These are phyloP conservation scores for Phytophthora multivora DNA, from an alignment of 352 stramenopile genomes.

Conservation along the genomic window DNA sequence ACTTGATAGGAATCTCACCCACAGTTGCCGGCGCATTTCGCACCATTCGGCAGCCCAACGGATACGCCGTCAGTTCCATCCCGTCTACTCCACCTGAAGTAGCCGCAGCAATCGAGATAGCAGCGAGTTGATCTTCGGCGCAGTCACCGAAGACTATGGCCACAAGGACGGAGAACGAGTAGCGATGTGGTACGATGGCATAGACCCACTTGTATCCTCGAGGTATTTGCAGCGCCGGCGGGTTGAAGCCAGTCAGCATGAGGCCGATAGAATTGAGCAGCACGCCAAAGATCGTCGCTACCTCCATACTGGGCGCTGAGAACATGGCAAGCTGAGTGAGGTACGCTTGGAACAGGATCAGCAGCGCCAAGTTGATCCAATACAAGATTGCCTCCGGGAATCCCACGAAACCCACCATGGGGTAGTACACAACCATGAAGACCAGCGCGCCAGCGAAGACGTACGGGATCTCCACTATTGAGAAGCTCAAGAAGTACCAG, in stretches of 20 bases:
- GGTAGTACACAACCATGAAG: slow-evolving; percentile 43
- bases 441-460: slow-evolving; percentile 29
- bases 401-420: slow-evolving; percentile 35
- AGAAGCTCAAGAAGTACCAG: slow-evolving; percentile 69
- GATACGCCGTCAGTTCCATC: neutral
- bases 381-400: slow-evolving; percentile 30
- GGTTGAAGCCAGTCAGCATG: slow-evolving; percentile 60
- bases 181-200: slow-evolving; percentile 41
- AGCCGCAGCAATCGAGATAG: too few relatives aligned
- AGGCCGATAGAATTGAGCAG: slow-evolving; percentile 57
- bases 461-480: slow-evolving; percentile 71
- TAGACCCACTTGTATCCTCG: slow-evolving; percentile 43
- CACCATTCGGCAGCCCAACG: neutral
- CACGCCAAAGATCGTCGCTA: slow-evolving; percentile 36
- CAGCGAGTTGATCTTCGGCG: too few relatives aligned
- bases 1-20: neutral
- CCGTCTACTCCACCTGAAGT: too few relatives aligned
- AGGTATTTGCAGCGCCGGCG: slow-evolving; percentile 36
- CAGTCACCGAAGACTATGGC: too few relatives aligned
- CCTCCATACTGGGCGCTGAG: slow-evolving; percentile 40
- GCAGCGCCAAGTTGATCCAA: slow-evolving; percentile 39
- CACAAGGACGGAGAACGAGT: slow-evolving; percentile 16
- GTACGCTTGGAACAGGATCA: slow-evolving; percentile 49
- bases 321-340: slow-evolving; percentile 43
- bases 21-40: neutral